phyloP scores from a whole-genome alignment of 768 basidiomycete genomes.

The Russula vinacea region DNA sequence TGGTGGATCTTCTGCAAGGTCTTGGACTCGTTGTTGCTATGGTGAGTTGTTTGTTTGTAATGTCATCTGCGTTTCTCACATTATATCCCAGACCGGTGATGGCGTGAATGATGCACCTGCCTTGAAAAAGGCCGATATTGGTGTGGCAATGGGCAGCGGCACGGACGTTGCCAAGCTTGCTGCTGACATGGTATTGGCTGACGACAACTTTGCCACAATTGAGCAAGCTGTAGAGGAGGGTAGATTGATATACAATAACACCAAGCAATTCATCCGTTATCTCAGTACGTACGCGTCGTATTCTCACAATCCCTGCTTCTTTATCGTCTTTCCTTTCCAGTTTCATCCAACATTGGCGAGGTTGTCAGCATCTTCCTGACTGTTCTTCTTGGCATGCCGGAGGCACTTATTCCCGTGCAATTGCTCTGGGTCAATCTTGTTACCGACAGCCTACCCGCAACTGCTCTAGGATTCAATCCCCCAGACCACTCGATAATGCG shows the following conservation, averaged over 20 bases:
- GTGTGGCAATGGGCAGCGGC: constrained; percentile 98
- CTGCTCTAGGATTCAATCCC: constrained; percentile 96
- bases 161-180: constrained; percentile 98
- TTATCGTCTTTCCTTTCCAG: constrained; percentile 38
- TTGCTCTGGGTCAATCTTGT: constrained; percentile 98
- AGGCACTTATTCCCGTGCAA: constrained; percentile 96
- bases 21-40: constrained; percentile 94
- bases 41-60: constrained; percentile 44
- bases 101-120: constrained; percentile 99
- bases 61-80: constrained; percentile 21
- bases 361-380: constrained; percentile 97
- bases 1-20: constrained; percentile 91
- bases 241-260: constrained; percentile 97
- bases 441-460: constrained; percentile 94
- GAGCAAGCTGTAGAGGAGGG: constrained; percentile 97
- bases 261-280: constrained; percentile 99
- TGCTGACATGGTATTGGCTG: constrained; percentile 96
- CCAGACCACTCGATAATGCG: constrained; percentile 97
- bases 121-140: constrained; percentile 94
- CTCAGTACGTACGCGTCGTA: constrained; percentile 59
- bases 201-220: constrained; percentile 97
- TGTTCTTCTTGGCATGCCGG: constrained; percentile 98
- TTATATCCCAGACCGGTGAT: constrained; percentile 72
- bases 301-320: constrained; percentile 7
- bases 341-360: constrained; percentile 96